These are phyloP conservation scores for Funneliformis mosseae DNA, from an alignment of 192 early-diverging fungal genomes.

Conservation along the genomic window DNA sequence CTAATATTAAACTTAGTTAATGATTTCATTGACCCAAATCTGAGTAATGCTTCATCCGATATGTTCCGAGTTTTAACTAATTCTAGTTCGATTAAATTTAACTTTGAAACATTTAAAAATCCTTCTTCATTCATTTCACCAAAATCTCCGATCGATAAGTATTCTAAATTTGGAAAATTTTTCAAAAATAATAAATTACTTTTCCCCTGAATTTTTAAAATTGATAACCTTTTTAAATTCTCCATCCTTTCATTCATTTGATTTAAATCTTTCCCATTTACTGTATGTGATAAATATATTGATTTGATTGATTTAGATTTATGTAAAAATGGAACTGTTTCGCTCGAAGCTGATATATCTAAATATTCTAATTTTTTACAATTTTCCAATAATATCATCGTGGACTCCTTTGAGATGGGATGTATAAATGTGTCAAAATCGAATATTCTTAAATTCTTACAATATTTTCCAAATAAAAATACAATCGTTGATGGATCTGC, in stretches of 20 bases:
- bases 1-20: constrained; percentile 9
- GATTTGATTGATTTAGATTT: constrained; percentile 1
- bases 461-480: constrained; percentile 25
- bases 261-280: constrained; percentile 6
- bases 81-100: neutral
- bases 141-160: constrained; percentile 21
- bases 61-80: constrained; percentile 1
- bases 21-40: constrained; percentile 9
- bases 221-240: neutral
- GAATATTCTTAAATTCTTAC: constrained; percentile 24
- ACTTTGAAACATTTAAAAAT: constrained; percentile 2
- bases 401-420: neutral
- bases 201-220: constrained; percentile 23
- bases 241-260: constrained; percentile 9
- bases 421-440: neutral
- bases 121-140: neutral
- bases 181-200: constrained; percentile 25
- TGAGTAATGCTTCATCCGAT: constrained; percentile 12
- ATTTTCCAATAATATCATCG: neutral
- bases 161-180: constrained; percentile 11
- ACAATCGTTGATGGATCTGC: constrained; percentile 15
- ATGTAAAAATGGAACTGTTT: neutral
- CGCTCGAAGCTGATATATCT: neutral
- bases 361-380: constrained; percentile 12
- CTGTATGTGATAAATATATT: constrained; percentile 2